Base-by-base conservation (phyloP, 371 early-diverging fungal species). In the Gilbertella persicaria region DNA sequence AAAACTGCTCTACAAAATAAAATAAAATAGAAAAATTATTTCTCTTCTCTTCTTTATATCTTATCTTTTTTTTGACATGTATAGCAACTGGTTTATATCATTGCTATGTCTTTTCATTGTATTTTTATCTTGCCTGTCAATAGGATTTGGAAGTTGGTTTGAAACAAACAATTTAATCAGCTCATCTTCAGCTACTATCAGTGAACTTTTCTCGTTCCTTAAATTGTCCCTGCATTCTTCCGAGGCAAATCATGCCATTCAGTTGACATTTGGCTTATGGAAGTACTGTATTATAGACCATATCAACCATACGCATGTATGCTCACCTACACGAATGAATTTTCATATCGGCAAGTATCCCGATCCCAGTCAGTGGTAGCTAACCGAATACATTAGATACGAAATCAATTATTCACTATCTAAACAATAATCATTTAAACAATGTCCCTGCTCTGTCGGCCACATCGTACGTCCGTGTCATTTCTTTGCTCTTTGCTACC, bases 241-340 rank as follows among this genome's bases (percentile, higher is more conserved):
- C 13, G 36, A 40, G n/a, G 26, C 21, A 2, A 43, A 16, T 26
- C 33, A 49, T 10, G 33, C 13, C 25, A 16, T 17, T 14, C 25
- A 46, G 26, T 20, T 57, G 8, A 50, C 55, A 17, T 50, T 60
- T 45, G 61, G 61, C 0, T 19, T 60, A 40, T 60, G 61, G 61
- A 26, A 39, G 13, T 48, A 55, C 16, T 60, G 61, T 28, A 24
- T 44, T 20, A 50, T 20, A 9, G 28, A 57, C 44, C 26, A 12
- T n/a, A 17, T 1, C n/a, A 39, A 20, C 5, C 17, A 26, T 24
- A 19, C 33, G 1, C 16, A 28, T 24, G 13, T 13, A 37, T 60
- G 61, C 17, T 60, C 61, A 7, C 29, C 45, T 6, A 29, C 50
- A 10, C 28, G 26, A 28, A 54, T 60, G 40, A 45, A 55, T 19